Base-by-base conservation (phyloP, 768 basidiomycete species). In the Tulasnella calospora region DNA sequence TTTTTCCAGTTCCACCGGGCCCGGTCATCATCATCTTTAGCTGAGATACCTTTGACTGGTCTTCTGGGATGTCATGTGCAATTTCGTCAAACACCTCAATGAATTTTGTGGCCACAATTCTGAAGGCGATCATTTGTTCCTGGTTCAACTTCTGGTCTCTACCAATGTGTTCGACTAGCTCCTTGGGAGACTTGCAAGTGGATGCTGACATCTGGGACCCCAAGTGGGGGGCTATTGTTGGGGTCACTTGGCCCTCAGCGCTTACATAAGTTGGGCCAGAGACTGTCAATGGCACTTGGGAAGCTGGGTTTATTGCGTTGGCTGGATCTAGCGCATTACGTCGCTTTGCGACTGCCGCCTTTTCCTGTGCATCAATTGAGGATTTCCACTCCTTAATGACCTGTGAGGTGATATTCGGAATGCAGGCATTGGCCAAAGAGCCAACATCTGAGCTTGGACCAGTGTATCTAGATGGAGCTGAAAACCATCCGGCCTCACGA, bases 31-130 rank as follows among this genome's bases (percentile, higher is more conserved):
- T 40, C 38, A 40, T 40, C 38, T 40, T 40, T 40, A 40, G 41
- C 51, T 55, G 51, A 55, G 51, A 55, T 19, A 55, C 51, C 51
- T 6, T 3, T 55, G 51, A 55, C 51, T 55, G 15, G 15, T 55
- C 51, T 55, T 55, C 51, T n/a, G 51, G 51, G 15, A 55, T 55
- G 15, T 13, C 15, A 19, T 55, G n/a, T 17, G 10, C n/a, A 9
- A 77, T 80, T 12, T 23, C 76, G 12, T 80, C 33, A 44, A 80
- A 80, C 33, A 81, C 79, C 76, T 80, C 73, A 76, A 80, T 69
- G 38, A 80, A 80, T 30, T 40, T 40, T 30, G 35, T 7, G n/a
- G 70, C 55, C 30, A 73, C 44, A 40, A 82, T 79, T 0, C 44
- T 0, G 73, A 79, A 83, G 5, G 79, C 78, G n/a, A 79, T 55